Base-by-base conservation (phyloP, 1,284 basidiomycete genomes). In the Flammula alnicola region DNA sequence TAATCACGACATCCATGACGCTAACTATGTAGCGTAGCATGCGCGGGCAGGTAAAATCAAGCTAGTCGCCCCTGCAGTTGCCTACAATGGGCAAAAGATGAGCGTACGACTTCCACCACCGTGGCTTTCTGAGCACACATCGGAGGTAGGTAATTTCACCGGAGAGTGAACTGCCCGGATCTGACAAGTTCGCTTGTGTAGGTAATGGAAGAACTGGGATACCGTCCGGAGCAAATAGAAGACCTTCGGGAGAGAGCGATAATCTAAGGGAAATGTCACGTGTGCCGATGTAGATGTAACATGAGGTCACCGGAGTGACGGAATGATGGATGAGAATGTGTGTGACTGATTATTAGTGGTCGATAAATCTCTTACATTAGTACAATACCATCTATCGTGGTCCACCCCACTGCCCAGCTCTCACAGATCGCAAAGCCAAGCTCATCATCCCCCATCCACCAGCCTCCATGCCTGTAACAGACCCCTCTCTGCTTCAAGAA, bases 81-180 rank as follows among this genome's bases (percentile, higher is more conserved):
- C 80, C 12, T 98, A 96, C 73, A 92, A 96, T 61, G 92, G 92
- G 3, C 74, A 81, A 63, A 86, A 87, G 69, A 88, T 88, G 83
- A 78, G 83, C 37, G 78, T 93, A 22, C 79, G 74, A 43, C 77
- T 83, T 45, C 81, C 92, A 8, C 93, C 93, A 2, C 93, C 93
- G 5, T 93, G 85, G 78, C 75, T 93, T 17, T 91, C 89, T 41
- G 81, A 94, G 61, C 92, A 94, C 67, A 94, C 91, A 4, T 72
- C 72, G 7, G 88, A 93, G 81, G 88, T 87, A 63, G 49, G 72
- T 51, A 12, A 37, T 49, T 40, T 47, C 22, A 44, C 40, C 20
- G 25, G 31, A 22, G 19, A 30, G 50, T 39, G 33, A 19, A 29
- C 29, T 40, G 12, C 29, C 42, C 27, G 46, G 40, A 50, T 41